Evolutionary conservation across 345 rosid species (phyloP).

Genomic region (Eucalyptus regnans): DNA sequence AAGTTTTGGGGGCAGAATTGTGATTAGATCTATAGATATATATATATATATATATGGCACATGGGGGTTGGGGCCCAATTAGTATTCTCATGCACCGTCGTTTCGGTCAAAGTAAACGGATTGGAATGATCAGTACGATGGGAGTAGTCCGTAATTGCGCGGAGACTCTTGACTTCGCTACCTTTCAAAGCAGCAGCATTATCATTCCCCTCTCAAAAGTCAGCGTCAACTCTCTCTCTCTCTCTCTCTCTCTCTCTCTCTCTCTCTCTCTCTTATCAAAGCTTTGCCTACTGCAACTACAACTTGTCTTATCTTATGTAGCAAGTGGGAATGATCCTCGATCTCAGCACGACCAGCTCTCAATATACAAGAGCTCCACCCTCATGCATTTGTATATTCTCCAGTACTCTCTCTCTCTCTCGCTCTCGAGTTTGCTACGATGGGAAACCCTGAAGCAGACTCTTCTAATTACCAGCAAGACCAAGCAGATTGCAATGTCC

Average conservation of each 20-base stretch:
- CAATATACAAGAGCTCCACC: not conserved
- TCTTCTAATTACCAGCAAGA: not conserved
- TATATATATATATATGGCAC: no score
- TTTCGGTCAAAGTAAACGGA: not conserved
- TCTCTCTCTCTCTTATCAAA: not conserved
- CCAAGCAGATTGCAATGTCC: not conserved
- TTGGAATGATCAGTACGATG: not conserved
- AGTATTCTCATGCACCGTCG: not conserved
- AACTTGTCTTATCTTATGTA: not conserved
- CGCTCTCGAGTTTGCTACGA: not conserved
- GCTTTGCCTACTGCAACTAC: not conserved
- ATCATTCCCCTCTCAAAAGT: not conserved
- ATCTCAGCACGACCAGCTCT: not conserved
- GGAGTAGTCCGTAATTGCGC: not conserved
- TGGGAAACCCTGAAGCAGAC: not conserved
- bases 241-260: not conserved
- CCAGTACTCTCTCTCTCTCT: not conserved
- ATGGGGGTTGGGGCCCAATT: not conserved
- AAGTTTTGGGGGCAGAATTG: no score
- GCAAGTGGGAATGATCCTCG: not conserved
- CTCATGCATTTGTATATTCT: not conserved
- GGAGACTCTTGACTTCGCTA: not conserved
- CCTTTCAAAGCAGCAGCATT: not conserved
- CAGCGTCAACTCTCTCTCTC: not conserved
- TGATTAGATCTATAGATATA: no score